phyloP scores from a whole-genome alignment of 108 stramenopile species.

The Conticribra weissflogii region DNA sequence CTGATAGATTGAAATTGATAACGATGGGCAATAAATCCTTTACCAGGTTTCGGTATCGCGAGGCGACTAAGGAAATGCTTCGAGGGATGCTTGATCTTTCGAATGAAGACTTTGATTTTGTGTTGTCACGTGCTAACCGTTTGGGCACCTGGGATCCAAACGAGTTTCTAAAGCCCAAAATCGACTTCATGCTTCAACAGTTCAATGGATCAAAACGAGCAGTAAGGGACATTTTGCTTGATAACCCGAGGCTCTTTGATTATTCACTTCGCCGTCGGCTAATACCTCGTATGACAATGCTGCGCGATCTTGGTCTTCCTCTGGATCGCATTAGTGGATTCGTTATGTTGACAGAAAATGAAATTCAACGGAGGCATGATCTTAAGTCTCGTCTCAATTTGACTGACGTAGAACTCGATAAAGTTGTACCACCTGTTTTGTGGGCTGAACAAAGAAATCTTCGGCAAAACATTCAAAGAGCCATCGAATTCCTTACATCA shows the following conservation, averaged over 20 bases:
- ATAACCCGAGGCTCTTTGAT: conserved; percentile 61
- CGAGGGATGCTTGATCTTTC: conserved; percentile 1
- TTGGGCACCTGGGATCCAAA: conserved; percentile 4
- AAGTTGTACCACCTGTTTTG: conserved; percentile 14
- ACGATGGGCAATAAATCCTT: conserved; percentile 2
- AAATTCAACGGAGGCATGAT: conserved; percentile 18
- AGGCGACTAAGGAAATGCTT: conserved; percentile 5
- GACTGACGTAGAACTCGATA: conserved; percentile 22
- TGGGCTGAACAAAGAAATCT: conserved; percentile 17
- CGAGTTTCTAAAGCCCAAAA: conserved; percentile 56
- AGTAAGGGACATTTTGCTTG: conserved; percentile 35
- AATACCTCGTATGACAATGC: conserved; percentile 57
- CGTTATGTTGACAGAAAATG: conserved; percentile 7
- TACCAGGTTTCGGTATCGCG: conserved; percentile 4
- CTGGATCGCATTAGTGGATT: neutral
- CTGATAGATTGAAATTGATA: neutral
- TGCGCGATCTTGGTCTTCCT: conserved; percentile 40
- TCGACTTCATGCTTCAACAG: conserved; percentile 49
- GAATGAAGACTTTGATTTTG: conserved; percentile 3
- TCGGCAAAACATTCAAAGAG: neutral
- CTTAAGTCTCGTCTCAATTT: conserved; percentile 26
- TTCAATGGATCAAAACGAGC: conserved; percentile 42
- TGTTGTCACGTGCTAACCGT: conserved; percentile 6
- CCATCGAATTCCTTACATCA: conserved; percentile 19
- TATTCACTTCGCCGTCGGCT: conserved; percentile 69